Percentiles rank a stretch among this genome's conserved stretches.
These are phyloP conservation scores for Macrophomina phaseolina DNA, from an alignment of 2,329 filamentous ascomycete genomes.

Conservation along the genomic window DNA sequence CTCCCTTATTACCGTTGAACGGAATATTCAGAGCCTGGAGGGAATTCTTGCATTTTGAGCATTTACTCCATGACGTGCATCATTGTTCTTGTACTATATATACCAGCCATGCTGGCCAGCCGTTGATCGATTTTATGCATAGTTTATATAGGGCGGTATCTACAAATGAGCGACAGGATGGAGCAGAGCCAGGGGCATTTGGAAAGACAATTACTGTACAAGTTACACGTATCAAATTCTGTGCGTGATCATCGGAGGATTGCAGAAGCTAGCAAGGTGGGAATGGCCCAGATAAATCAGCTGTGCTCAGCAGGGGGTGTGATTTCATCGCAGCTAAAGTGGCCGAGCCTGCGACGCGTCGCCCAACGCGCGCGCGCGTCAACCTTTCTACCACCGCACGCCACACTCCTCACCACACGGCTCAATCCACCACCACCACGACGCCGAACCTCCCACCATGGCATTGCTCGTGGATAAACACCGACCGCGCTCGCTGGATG, in stretches of 20 bases:
- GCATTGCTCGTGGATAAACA: constrained; percentile 70
- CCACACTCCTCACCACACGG: not conserved
- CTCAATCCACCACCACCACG: not conserved
- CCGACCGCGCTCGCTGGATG: constrained; percentile 74
- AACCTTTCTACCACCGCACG: constrained; percentile 5
- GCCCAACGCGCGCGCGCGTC: constrained; percentile 7
- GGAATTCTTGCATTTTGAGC: not conserved
- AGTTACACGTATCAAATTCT: not conserved
- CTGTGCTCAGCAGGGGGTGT: not conserved
- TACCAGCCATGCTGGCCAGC: not conserved
- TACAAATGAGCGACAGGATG: constrained; percentile 7
- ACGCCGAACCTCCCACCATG: constrained; percentile 49
- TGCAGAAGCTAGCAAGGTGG: not conserved
- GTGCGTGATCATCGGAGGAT: not conserved
- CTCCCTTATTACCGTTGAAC: not conserved
- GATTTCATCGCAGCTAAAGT: constrained; percentile 18
- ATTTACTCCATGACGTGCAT: not conserved
- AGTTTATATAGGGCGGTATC: constrained; percentile 6
- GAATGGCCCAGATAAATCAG: not conserved
- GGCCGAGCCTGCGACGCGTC: constrained; percentile 22
- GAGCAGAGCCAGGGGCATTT: not conserved
- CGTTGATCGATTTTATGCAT: constrained; percentile 17
- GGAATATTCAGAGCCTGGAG: not conserved
- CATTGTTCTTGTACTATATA: constrained; percentile 22
- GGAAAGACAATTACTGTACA: constrained; percentile 12